Conservation (phyloP, 225 moss, liverwort and hornwort genomes). For the Straminergon stramineum region DNA sequence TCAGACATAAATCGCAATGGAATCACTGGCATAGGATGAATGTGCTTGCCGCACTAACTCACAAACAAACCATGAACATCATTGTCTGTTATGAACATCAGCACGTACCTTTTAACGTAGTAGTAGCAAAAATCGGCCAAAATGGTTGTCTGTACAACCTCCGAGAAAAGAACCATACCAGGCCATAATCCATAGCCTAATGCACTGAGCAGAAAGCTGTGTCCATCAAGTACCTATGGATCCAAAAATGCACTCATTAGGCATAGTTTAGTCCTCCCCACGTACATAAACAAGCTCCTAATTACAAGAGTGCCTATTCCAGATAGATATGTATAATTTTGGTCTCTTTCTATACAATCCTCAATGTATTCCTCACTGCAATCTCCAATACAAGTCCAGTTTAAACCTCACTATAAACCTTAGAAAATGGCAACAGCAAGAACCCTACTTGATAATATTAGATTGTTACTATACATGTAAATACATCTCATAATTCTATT, state of each 20-base stretch:
- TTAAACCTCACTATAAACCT: not conserved
- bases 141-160: conserved; percentile 93
- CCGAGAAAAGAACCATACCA: conserved; percentile 86
- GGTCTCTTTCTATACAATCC: not conserved
- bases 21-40: not conserved
- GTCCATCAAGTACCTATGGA: conserved; percentile 63
- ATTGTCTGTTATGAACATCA: not conserved
- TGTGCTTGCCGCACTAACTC: not conserved
- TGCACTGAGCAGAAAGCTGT: conserved; percentile 66
- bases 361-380: not conserved
- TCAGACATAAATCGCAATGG: not conserved
- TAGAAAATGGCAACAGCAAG: not conserved
- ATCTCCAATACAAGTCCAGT: not conserved
- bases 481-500: not conserved
- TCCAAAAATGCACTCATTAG: not conserved
- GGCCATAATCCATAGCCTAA: conserved; percentile 90
- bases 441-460: not conserved
- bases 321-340: not conserved
- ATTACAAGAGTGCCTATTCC: not conserved
- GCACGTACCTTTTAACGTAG: conserved; percentile 72
- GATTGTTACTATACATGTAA: not conserved
- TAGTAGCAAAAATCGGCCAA: conserved; percentile 99
- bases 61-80: not conserved
- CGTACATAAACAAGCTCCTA: not conserved
- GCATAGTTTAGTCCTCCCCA: not conserved